Evolutionary conservation across 176 grass and related monocot genomes (phyloP).

Genomic region (Triticum dicoccoides): DNA sequence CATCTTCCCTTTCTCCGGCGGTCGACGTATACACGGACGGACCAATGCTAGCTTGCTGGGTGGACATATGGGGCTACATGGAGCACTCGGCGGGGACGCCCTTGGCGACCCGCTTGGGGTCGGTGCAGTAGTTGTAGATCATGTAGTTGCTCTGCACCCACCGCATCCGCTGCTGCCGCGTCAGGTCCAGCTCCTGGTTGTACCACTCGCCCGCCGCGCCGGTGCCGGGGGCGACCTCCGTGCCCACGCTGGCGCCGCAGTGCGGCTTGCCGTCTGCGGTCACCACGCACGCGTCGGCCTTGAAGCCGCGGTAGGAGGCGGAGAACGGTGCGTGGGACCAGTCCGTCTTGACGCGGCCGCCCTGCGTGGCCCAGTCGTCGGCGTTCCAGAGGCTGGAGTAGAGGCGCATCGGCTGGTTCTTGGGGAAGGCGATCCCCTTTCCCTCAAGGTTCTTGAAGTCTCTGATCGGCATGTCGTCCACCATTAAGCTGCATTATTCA

Average conservation of each 20-base stretch:
- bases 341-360: slow-evolving; percentile 82
- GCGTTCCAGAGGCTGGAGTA: slow-evolving; percentile 95
- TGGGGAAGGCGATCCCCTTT: slow-evolving; percentile 72
- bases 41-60: background rate
- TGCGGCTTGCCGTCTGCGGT: slow-evolving; percentile 20
- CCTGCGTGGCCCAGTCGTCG: slow-evolving; percentile 90
- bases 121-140: slow-evolving; percentile 93
- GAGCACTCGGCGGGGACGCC: slow-evolving; percentile 74
- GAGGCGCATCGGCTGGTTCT: slow-evolving; percentile 76
- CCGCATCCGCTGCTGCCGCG: slow-evolving; percentile 56
- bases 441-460: slow-evolving; percentile 76
- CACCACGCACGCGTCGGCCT: slow-evolving; percentile 69
- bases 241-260: slow-evolving; percentile 28
- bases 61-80: background rate
- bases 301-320: slow-evolving; percentile 65
- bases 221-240: background rate
- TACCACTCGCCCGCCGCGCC: slow-evolving; percentile 51
- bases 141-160: slow-evolving; percentile 80
- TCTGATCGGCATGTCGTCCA: slow-evolving; percentile 72
- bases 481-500: slow-evolving; percentile 61
- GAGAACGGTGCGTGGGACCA: slow-evolving; percentile 78
- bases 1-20: background rate
- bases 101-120: slow-evolving; percentile 58
- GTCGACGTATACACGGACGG: background rate
- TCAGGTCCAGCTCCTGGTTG: slow-evolving; percentile 80